These are phyloP conservation scores for Marchantia paleacea DNA, from an alignment of 225 moss, liverwort and hornwort genomes.

Conservation along the genomic window DNA sequence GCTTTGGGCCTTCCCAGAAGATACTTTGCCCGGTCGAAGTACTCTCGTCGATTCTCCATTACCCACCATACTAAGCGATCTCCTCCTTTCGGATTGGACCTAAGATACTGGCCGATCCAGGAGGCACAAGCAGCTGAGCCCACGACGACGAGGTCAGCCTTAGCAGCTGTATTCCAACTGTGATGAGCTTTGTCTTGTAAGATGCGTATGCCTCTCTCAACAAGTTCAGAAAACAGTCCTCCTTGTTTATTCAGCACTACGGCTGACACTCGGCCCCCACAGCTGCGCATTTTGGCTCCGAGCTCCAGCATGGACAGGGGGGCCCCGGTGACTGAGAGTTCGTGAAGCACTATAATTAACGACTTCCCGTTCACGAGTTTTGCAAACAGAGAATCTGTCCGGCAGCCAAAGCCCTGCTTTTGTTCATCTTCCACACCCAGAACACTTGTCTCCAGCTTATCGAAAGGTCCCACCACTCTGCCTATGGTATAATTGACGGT, in stretches of 20 bases:
- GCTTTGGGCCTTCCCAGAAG: constrained; percentile 50
- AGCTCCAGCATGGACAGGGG: constrained; percentile 71
- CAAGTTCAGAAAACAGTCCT: constrained; percentile 56
- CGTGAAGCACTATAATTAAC: constrained; percentile 63
- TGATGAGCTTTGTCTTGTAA: constrained; percentile 47
- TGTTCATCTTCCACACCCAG: constrained; percentile 1
- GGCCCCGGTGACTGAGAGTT: constrained; percentile 75
- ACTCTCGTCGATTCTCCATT: constrained; percentile 84
- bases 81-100: constrained; percentile 42
- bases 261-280: constrained; percentile 60
- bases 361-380: constrained; percentile 51
- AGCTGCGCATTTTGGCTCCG: constrained; percentile 55
- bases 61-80: constrained; percentile 73
- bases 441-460: constrained; percentile 34
- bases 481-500: constrained; percentile 29
- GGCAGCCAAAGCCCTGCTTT: constrained; percentile 24
- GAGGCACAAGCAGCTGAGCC: constrained; percentile 57
- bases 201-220: constrained; percentile 42
- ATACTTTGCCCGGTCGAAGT: constrained; percentile 55
- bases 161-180: constrained; percentile 66
- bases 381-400: constrained; percentile 31
- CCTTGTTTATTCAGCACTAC: constrained; percentile 66
- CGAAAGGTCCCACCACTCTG: constrained; percentile 58
- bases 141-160: constrained; percentile 64
- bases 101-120: constrained; percentile 67